A percentile compares a stretch with the other conserved stretches of the same genome.
phyloP scores from a whole-genome alignment of 2,329 filamentous ascomycete species.

The Exophiala viscosa region DNA sequence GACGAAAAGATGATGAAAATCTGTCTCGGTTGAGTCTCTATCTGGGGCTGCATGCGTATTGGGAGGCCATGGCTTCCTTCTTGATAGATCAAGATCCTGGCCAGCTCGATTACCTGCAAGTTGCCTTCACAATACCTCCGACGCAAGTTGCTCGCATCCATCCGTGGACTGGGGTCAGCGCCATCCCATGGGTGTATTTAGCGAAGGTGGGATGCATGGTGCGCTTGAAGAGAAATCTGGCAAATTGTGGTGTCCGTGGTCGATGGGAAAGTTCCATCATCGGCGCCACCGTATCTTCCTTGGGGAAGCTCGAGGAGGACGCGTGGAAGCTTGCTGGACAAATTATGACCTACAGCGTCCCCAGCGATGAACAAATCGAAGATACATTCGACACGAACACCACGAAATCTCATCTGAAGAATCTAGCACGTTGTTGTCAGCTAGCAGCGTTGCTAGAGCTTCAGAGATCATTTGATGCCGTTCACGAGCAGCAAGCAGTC shows the following conservation, averaged over 20 bases:
- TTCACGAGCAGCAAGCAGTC: neutral
- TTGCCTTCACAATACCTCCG: neutral
- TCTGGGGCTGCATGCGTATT: neutral
- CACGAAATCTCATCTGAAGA: neutral
- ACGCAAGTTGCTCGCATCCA: neutral
- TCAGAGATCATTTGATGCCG: neutral
- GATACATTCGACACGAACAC: neutral
- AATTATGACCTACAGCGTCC: neutral
- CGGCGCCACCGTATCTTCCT: neutral
- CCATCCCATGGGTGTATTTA: neutral
- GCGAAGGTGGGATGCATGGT: neutral
- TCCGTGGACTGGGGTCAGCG: neutral
- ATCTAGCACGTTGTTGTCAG: neutral
- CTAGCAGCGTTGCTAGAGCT: neutral
- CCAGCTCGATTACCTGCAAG: neutral
- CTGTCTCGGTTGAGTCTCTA: neutral
- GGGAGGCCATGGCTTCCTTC: slow-evolving; percentile 3
- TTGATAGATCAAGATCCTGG: neutral
- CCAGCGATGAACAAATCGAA: neutral
- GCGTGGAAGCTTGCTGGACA: neutral
- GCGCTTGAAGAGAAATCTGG: neutral
- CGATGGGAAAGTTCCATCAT: neutral
- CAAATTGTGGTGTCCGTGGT: neutral
- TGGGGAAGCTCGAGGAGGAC: neutral
- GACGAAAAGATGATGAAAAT: neutral